Base-by-base conservation (phyloP, 176 grass and related monocot genomes). In the Cymbopogon citratus region DNA sequence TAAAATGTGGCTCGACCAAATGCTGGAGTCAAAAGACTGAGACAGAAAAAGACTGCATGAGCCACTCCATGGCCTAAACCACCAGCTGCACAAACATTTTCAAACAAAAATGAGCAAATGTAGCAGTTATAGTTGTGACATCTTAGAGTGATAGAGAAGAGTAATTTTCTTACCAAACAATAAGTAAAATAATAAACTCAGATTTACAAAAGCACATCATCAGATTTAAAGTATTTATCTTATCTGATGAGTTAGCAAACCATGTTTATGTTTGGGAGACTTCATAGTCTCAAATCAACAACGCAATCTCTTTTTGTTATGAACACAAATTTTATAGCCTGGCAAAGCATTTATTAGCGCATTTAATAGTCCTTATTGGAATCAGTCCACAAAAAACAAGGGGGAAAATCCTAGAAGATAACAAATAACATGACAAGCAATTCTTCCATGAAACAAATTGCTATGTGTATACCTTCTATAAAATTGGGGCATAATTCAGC, bases 1-100 rank as follows among this genome's bases (percentile, higher is more conserved):
- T 90, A 93, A 93, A 91, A 99, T 27, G 96, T 99, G 70, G 92
- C 96, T 63, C 45, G 87, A 45, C 96, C 92, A 85, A 99, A 99
- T 70, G 92, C 84, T 69, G 96, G 91, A 72, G 96, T 99, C 69
- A 99, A 87, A 69, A 99, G 92, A 76, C 92, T 95, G 34, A 99
- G 76, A 57, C 92, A 95, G 87, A 99, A 99, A 87, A 99, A 99
- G 11, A 95, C 85, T 26, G 92, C 96, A 77, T 99, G 96, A 71
- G 87, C 89, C 46, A 93, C 28, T 51, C 92, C 96, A 91, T 99
- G 96, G 41, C 96, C 96, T 85, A 99, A 92, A 86, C 96, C 92
- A 85, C 96, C 92, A 83, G 96, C 96, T 99, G 88, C 84, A 74
- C 63, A 41, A 87, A 78, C 35, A 91, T 70, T 80, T 81, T 69